Percentiles rank a stretch among this genome's conserved stretches.
These are phyloP conservation scores for Rhizopogon rudus DNA, from an alignment of 768 basidiomycete genomes.

Conservation along the genomic window DNA sequence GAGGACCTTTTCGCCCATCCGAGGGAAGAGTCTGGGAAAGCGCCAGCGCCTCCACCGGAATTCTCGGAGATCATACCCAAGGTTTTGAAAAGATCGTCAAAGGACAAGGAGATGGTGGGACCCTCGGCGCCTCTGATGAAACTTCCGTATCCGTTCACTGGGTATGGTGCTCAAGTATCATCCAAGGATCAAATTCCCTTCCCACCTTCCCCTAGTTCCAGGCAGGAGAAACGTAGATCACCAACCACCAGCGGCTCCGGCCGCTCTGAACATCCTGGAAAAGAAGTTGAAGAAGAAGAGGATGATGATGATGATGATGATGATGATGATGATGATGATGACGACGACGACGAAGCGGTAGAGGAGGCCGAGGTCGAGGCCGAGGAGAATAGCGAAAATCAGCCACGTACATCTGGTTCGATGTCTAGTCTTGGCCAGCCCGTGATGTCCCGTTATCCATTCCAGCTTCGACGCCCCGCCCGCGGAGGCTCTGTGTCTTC, in stretches of 20 bases:
- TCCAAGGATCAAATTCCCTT: slow-evolving; percentile 68
- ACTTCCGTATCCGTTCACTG: slow-evolving; percentile 70
- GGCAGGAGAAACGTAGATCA: slow-evolving; percentile 32
- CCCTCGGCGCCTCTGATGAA: slow-evolving; percentile 42
- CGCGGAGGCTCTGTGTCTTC: slow-evolving; percentile 42
- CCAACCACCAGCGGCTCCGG: slow-evolving; percentile 21
- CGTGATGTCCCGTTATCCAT: slow-evolving; percentile 64
- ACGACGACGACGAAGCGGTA: slow-evolving; percentile 38
- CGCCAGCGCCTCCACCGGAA: slow-evolving; percentile 22
- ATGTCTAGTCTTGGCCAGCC: slow-evolving; percentile 85
- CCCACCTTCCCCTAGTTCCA: slow-evolving; percentile 56
- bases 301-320: slow-evolving; percentile 22
- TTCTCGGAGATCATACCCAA: slow-evolving; percentile 39
- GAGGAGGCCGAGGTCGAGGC: slow-evolving; percentile 37
- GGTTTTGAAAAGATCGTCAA: slow-evolving; percentile 40
- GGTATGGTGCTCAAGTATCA: slow-evolving; percentile 54
- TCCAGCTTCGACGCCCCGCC: slow-evolving; percentile 49
- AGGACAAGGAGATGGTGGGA: slow-evolving; percentile 37
- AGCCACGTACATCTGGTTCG: slow-evolving; percentile 69
- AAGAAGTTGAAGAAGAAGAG: slow-evolving; percentile 20
- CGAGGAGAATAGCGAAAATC: slow-evolving; percentile 44
- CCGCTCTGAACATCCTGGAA: slow-evolving; percentile 26
- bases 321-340: slow-evolving; percentile 23
- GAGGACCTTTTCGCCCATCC: slow-evolving; percentile 64
- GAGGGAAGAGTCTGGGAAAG: slow-evolving; percentile 22